Percentiles rank a stretch among this genome's conserved stretches.
Conservation (phyloP, 108 stramenopile genomes). For the Nannochloropsis gaditana region DNA sequence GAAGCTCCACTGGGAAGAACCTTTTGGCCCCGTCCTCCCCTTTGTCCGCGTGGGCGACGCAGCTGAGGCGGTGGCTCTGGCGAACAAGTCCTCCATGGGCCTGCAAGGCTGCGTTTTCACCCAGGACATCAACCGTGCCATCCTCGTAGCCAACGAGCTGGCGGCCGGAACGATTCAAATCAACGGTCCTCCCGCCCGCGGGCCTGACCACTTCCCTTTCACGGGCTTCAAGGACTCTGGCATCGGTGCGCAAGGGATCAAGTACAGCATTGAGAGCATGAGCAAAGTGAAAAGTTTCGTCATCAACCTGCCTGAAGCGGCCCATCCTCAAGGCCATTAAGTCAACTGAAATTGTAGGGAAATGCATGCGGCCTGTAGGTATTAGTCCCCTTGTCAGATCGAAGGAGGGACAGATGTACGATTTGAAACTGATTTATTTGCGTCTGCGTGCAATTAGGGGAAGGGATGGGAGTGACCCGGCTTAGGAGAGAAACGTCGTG, state of each 20-base stretch:
- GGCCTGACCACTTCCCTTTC: slow-evolving; percentile 22
- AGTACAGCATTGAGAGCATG: background rate
- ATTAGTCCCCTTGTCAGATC: background rate
- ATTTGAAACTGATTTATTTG: background rate
- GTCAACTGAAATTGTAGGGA: too few relatives aligned
- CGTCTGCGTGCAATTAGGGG: background rate
- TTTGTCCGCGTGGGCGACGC: slow-evolving; percentile 1
- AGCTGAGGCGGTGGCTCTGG: background rate
- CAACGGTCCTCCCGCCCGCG: slow-evolving; percentile 3
- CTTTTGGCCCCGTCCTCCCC: background rate
- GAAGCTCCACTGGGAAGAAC: slow-evolving; percentile 8
- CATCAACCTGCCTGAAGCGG: slow-evolving; percentile 2
- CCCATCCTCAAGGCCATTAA: slow-evolving; percentile 9
- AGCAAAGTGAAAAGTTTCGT: slow-evolving; percentile 21
- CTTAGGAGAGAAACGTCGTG: too few relatives aligned
- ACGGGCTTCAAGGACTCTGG: slow-evolving; percentile 18
- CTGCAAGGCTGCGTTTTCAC: slow-evolving; percentile 10
- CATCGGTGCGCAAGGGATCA: background rate
- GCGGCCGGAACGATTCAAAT: slow-evolving; percentile 9
- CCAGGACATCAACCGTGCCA: background rate
- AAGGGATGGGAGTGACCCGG: too few relatives aligned
- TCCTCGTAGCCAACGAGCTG: background rate
- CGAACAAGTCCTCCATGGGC: slow-evolving; percentile 18
- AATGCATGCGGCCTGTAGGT: too few relatives aligned
- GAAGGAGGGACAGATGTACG: background rate